Percentiles rank a stretch among this genome's conserved stretches.
Conservation (phyloP, 2,329 filamentous ascomycete species). For the Cryphonectria japonica region DNA sequence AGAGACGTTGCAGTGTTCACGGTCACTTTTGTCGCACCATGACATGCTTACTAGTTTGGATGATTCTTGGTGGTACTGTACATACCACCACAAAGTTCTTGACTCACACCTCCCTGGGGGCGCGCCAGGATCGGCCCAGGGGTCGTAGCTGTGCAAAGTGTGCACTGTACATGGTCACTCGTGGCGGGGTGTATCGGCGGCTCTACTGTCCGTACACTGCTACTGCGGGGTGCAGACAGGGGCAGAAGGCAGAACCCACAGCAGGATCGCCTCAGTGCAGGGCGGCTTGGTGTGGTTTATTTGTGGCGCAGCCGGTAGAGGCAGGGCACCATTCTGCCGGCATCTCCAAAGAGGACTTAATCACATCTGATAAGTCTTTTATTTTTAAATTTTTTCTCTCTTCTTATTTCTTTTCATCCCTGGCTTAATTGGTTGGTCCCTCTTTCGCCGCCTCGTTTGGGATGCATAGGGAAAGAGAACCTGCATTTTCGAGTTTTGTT, state of each 20-base stretch:
- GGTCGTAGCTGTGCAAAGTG: neutral
- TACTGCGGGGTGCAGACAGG: slow-evolving; percentile 24
- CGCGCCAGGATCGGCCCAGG: slow-evolving; percentile 29
- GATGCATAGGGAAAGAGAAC: slow-evolving; percentile 9
- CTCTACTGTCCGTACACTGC: slow-evolving; percentile 16
- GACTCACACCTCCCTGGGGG: slow-evolving; percentile 11
- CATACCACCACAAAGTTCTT: neutral
- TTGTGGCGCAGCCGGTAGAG: slow-evolving; percentile 22
- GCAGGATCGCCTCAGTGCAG: slow-evolving; percentile 4
- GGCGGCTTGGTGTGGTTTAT: neutral
- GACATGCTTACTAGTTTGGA: neutral
- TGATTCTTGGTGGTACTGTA: neutral
- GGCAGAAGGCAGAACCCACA: slow-evolving; percentile 4
- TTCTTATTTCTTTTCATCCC: neutral
- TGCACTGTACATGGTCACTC: neutral
- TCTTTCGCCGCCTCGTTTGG: neutral
- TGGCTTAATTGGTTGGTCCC: neutral
- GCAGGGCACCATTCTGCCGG: slow-evolving; percentile 1
- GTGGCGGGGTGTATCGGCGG: slow-evolving; percentile 25
- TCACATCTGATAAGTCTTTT: neutral
- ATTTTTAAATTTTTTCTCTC: no score
- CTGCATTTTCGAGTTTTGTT: slow-evolving; percentile 7
- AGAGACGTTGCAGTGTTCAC: neutral
- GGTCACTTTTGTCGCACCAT: neutral
- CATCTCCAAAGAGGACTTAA: neutral